These are phyloP conservation scores for Linaria vulgaris DNA, from an alignment of 257 asterid species.

Conservation along the genomic window DNA sequence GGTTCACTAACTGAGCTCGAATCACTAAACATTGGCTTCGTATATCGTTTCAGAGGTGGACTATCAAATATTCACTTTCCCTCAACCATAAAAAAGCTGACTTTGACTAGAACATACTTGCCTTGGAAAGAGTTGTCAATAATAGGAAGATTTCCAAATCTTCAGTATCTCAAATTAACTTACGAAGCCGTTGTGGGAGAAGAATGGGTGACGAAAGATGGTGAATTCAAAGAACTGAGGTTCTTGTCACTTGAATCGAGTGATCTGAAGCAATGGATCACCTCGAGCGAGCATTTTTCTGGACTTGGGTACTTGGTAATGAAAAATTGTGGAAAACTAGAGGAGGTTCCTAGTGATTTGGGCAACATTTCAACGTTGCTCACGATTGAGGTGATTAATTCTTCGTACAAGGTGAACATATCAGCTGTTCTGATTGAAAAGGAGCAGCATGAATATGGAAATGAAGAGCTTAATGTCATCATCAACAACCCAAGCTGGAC, in stretches of 20 bases:
- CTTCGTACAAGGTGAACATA: neutral
- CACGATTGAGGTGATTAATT: slow-evolving; percentile 16
- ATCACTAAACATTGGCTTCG: slow-evolving; percentile 1
- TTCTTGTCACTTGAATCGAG: slow-evolving; percentile 7
- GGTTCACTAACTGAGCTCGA: slow-evolving; percentile 11
- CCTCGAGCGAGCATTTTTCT: slow-evolving; percentile 12
- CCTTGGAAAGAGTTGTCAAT: too few species aligned
- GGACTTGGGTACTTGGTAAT: slow-evolving; percentile 18
- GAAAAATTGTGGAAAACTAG: neutral
- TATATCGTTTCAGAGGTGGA: too few species aligned
- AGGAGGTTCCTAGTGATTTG: slow-evolving; percentile 12
- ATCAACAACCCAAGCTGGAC: neutral
- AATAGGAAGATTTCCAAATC: neutral
- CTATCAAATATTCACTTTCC: too few species aligned
- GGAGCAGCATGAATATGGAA: neutral
- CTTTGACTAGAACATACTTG: too few species aligned
- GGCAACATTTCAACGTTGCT: slow-evolving; percentile 12
- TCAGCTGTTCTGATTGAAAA: neutral
- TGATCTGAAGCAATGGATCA: slow-evolving; percentile 11
- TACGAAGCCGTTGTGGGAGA: slow-evolving; percentile 14
- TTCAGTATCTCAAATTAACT: slow-evolving; percentile 23
- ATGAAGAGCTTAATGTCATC: slow-evolving; percentile 11
- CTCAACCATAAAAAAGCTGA: too few species aligned
- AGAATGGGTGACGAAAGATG: slow-evolving; percentile 10
- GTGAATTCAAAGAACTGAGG: slow-evolving; percentile 19